Base-by-base conservation (phyloP, 768 basidiomycete species). In the Termitomyces heimii region DNA sequence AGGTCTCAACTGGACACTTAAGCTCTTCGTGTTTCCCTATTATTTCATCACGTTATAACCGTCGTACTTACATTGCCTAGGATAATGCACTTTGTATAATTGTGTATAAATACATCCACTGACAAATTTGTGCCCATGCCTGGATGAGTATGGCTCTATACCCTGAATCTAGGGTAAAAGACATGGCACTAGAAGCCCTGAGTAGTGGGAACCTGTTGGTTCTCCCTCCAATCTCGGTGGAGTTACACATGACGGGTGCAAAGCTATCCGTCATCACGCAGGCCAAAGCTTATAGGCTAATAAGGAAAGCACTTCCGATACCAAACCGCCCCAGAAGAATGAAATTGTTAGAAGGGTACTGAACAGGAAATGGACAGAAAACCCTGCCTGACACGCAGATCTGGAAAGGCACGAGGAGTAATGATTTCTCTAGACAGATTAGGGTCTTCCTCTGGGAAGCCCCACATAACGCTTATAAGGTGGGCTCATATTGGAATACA, bases 41-140 rank as follows among this genome's bases (percentile, higher is more conserved):
- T 35, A 37, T 39, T 37, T 35, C 26, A 18, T n/a, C 4, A 18
- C n/a, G 13, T 20, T 6, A 13, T 22, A 2, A n/a, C 43, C 24
- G 32, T 34, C 4, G 24, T 18, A 10, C 18, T 28, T 10, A 28
- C 5, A 26, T 28, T 39, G 24, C 49, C 10, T 26, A 20, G 35
- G 35, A 52, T 22, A 53, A 31, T 46, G n/a, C 28, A 32, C 29
- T 40, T 51, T 55, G 49, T 55, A 51, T n/a, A 45, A 52, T 24
- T 28, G 18, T 47, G 26, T 40, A 52, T 6, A 45, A 8, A 35
- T 53, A 46, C n/a, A 40, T 39, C 5, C 22, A 42, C 26, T 43
- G 7, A 44, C 22, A 1, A 31, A 14, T 34, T 24, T 5, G 3
- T 5, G 3, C 24, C 14, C 18, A 44, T 5, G 8, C 14, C 29